Evolutionary conservation across 306 rosid species (phyloP).

Genomic region (Cercis canadensis): DNA sequence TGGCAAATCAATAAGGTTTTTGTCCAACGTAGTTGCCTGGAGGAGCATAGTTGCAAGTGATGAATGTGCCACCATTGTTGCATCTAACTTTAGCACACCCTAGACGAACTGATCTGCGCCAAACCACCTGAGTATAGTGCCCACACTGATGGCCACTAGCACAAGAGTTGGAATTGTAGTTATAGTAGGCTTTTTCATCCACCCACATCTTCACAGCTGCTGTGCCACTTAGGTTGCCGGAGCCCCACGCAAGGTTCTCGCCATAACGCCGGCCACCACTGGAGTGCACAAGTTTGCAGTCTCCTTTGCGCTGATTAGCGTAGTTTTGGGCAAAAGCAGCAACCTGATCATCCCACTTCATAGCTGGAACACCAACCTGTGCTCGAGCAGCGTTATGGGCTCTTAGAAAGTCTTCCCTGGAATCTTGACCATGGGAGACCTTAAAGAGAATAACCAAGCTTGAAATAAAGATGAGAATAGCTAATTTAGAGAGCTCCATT

Average conservation of each 20-base stretch:
- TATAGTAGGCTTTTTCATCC: too few relatives aligned
- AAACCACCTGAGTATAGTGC: too few relatives aligned
- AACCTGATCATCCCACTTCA: conserved; percentile 10
- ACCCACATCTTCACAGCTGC: conserved; percentile 9
- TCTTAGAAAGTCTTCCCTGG: too few relatives aligned
- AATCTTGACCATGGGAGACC: not conserved
- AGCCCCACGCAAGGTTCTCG: conserved; percentile 37
- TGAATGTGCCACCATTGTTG: conserved; percentile 52
- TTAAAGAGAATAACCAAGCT: not conserved
- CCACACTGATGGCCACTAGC: too few relatives aligned
- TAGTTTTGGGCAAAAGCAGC: conserved; percentile 27
- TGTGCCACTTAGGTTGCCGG: not conserved
- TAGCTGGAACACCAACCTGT: too few relatives aligned
- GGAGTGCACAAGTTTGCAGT: conserved; percentile 19
- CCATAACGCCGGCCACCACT: conserved; percentile 32
- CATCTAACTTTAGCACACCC: conserved; percentile 62
- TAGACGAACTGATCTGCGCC: conserved; percentile 44
- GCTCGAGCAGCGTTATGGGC: too few relatives aligned
- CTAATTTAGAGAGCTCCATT: too few relatives aligned
- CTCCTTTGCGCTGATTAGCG: not conserved
- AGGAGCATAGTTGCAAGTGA: conserved; percentile 68
- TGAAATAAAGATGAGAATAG: too few relatives aligned
- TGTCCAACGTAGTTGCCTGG: conserved; percentile 47
- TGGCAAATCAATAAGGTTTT: conserved; percentile 39
- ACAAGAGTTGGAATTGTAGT: too few relatives aligned